These are phyloP conservation scores for Thielaviopsis musarum DNA, from an alignment of 2,329 filamentous ascomycete genomes.

Conservation along the genomic window DNA sequence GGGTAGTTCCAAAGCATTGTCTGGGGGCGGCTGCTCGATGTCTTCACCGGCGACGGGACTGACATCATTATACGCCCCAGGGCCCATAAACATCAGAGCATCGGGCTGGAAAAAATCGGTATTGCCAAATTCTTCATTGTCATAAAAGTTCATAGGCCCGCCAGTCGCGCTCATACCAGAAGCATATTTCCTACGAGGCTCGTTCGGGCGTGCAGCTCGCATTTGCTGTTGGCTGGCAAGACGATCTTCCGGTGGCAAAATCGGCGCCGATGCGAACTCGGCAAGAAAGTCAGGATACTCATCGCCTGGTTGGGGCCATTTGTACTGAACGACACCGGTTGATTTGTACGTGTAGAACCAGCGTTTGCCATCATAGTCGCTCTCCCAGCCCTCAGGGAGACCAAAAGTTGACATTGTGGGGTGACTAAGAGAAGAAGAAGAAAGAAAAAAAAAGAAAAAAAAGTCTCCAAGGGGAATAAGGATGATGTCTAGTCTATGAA, in stretches of 20 bases:
- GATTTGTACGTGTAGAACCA: conserved; percentile 42
- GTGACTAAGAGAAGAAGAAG: conserved; percentile 12
- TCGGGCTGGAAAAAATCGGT: conserved; percentile 32
- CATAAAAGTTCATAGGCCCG: conserved; percentile 15
- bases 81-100: conserved; percentile 35
- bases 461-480: neutral
- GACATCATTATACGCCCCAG: conserved; percentile 28
- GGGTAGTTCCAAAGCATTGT: neutral
- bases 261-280: conserved; percentile 21
- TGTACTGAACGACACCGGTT: conserved; percentile 36
- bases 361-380: conserved; percentile 38
- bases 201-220: conserved; percentile 16
- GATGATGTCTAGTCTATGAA: too few relatives aligned
- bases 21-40: neutral
- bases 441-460: neutral
- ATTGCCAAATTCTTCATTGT: conserved; percentile 19
- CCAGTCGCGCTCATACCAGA: conserved; percentile 13
- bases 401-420: conserved; percentile 19
- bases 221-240: conserved; percentile 35
- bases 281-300: conserved; percentile 38
- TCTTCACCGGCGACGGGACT: conserved; percentile 27
- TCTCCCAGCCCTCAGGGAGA: conserved; percentile 38
- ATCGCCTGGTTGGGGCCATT: conserved; percentile 39
- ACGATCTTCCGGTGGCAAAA: conserved; percentile 33
- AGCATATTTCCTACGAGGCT: conserved; percentile 2